phyloP scores from a whole-genome alignment of 345 rosid species.

The Heritiera littoralis region DNA sequence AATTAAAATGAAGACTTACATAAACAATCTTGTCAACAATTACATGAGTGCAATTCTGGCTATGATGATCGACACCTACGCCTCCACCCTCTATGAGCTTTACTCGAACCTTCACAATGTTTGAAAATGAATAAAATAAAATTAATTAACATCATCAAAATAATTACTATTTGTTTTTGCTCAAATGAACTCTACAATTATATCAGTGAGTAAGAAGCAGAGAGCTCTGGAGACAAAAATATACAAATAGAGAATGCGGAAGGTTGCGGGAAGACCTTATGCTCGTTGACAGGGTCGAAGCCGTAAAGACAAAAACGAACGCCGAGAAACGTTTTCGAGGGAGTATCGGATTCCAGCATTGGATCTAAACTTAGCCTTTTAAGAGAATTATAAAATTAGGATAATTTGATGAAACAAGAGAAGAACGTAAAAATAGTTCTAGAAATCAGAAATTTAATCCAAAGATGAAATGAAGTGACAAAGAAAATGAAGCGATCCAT shows the following conservation, averaged over 20 bases:
- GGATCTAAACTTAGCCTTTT: slow-evolving; percentile 9
- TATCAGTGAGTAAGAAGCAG: neutral
- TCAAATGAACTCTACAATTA: neutral
- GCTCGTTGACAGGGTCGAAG: slow-evolving; percentile 46
- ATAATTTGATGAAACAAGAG: neutral
- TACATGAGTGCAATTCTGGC: slow-evolving; percentile 59
- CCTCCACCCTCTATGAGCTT: slow-evolving; percentile 79
- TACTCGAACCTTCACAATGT: slow-evolving; percentile 47
- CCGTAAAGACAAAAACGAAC: slow-evolving; percentile 71
- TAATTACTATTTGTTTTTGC: neutral
- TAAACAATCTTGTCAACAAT: slow-evolving; percentile 67
- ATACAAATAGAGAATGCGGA: neutral
- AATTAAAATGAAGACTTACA: slow-evolving; percentile 40
- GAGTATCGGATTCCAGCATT: slow-evolving; percentile 40
- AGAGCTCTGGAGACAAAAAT: neutral
- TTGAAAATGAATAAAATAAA: neutral
- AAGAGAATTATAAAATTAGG: slow-evolving; percentile 3
- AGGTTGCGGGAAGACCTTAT: slow-evolving; percentile 31
- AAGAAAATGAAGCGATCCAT: slow-evolving; percentile 8
- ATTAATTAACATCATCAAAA: neutral
- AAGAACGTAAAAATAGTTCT: neutral
- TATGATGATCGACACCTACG: slow-evolving; percentile 52
- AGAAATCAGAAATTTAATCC: slow-evolving; percentile 4
- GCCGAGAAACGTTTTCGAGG: slow-evolving; percentile 55
- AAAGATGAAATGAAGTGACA: slow-evolving; percentile 17